Conservation (phyloP, 257 asterid genomes). For the Knoxia roxburghii region DNA sequence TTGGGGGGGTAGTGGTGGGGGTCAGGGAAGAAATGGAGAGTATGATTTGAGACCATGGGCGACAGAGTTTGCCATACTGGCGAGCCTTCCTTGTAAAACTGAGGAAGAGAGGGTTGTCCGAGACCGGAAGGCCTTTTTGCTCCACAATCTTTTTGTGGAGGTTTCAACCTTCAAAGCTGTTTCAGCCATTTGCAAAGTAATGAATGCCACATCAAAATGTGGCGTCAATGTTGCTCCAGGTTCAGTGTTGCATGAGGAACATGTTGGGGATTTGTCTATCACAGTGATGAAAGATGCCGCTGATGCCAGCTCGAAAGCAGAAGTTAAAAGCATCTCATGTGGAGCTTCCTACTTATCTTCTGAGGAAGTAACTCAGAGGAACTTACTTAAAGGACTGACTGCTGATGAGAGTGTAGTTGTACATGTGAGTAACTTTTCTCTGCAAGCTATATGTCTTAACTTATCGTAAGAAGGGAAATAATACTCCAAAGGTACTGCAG, state of each 20-base stretch:
- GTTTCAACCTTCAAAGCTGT: conserved; percentile 80
- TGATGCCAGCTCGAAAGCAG: conserved; percentile 56
- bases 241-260: conserved; percentile 57
- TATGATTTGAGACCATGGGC: conserved; percentile 92
- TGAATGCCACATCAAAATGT: conserved; percentile 39
- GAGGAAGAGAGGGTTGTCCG: conserved; percentile 94
- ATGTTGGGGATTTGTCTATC: conserved; percentile 63
- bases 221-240: conserved; percentile 35
- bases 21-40: conserved; percentile 74
- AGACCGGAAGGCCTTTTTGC: conserved; percentile 94
- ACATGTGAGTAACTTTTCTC: conserved; percentile 56
- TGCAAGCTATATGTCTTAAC: neutral
- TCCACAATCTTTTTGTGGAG: conserved; percentile 88
- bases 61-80: conserved; percentile 72
- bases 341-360: conserved; percentile 37
- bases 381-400: conserved; percentile 84
- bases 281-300: conserved; percentile 59
- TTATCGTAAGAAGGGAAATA: neutral
- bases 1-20: conserved; percentile 98
- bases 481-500: conserved; percentile 32
- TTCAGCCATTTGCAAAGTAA: conserved; percentile 65
- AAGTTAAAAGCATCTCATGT: conserved; percentile 43
- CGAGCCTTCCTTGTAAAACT: conserved; percentile 78
- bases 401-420: conserved; percentile 91
- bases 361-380: conserved; percentile 57